Evolutionary conservation across 2,329 filamentous ascomycete genomes (phyloP).

Genomic region (Diplodia intermedia): DNA sequence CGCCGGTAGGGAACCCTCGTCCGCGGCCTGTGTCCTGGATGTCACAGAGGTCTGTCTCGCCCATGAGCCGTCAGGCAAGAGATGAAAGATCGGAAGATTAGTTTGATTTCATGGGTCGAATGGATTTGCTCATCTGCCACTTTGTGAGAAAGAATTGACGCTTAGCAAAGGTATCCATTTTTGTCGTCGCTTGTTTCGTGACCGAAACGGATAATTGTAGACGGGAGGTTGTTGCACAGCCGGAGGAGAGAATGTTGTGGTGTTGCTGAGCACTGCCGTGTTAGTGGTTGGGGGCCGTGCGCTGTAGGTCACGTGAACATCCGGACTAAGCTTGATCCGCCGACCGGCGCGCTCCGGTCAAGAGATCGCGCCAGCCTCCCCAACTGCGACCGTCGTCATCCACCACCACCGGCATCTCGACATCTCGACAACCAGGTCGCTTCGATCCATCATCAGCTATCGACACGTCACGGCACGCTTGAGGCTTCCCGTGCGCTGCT

Average conservation of each 20-base stretch:
- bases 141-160: too few species aligned
- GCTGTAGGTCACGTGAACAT: neutral
- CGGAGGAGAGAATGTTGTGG: too few species aligned
- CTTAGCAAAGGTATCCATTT: too few species aligned
- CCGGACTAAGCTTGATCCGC: neutral
- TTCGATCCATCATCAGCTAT: neutral
- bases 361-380: slow-evolving; percentile 1
- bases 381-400: neutral
- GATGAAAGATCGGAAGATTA: neutral
- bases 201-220: too few species aligned
- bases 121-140: too few species aligned
- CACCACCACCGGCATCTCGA: neutral
- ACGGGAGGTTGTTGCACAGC: too few species aligned
- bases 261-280: too few species aligned
- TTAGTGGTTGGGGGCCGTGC: too few species aligned
- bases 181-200: too few species aligned
- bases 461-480: slow-evolving; percentile 3
- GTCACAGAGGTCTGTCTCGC: slow-evolving; percentile 1
- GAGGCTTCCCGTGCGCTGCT: slow-evolving; percentile 5
- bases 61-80: neutral
- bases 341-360: neutral
- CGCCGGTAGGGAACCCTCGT: neutral
- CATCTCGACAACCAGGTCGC: neutral
- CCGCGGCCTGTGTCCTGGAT: neutral
- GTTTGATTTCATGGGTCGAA: neutral